Evolutionary conservation across 495 filamentous ascomycete species (phyloP), one percentile per base, ranked within the genome.

Genomic region (Talaromyces stipitatus): DNA sequence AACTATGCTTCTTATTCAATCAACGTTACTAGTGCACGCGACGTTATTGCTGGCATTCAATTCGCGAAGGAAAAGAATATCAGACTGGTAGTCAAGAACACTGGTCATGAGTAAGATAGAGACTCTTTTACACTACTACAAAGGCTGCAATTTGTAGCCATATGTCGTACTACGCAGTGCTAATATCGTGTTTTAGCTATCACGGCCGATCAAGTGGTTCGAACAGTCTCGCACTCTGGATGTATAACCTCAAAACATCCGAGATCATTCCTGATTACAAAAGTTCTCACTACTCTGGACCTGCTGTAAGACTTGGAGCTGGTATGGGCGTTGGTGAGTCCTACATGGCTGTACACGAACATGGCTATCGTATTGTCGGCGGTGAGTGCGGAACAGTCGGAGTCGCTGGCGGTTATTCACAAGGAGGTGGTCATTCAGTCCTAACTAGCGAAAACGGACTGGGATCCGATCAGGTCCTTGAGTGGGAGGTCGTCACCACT

Each of bases 31-130:
- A 60, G 45, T 8, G 55, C 63, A 10, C 61, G 50, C 2, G 65
- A 78, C 16, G 60, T 77, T 20, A 50, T 58, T 4, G 60, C 60
- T 18, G 59, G 65, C 0, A 50, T 84, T 36, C 66, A 72, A 24
- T 85, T 78, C 50, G 80, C 80, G 0, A 66, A 68, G 0, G 52
- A 77, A 28, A 71, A 82, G 52, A 82, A 82, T 58, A 72, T 88
- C 41, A 77, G 84, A 18, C 61, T 87, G 7, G 70, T 87, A 18
- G 70, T 88, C 43, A 82, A 81, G n/a, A 87, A 85, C 61, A 87
- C 84, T 0, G 85, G 85, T 6, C 69, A 74, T 56, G 72, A 79
- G 83, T 82, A 4, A 70, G 69, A 4, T n/a, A n/a, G n/a, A n/a
- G n/a, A n/a, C n/a, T n/a, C n/a, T n/a, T n/a, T n/a, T n/a, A n/a